Base-by-base conservation (phyloP, 768 basidiomycete species). In the Tephrocybe sp. region DNA sequence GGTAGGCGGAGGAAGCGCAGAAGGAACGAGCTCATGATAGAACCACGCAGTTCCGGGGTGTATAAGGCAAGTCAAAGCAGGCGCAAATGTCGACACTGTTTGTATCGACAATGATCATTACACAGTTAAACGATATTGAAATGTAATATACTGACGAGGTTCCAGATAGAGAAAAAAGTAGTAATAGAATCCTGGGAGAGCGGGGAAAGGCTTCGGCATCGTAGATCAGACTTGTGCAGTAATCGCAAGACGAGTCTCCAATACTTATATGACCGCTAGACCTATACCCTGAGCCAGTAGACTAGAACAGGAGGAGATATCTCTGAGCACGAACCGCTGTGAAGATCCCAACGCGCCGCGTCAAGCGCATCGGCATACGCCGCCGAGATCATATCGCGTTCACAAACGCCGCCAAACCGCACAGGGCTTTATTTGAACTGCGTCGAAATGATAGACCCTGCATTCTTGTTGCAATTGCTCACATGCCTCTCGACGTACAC, bases 21-120 rank as follows among this genome's bases (percentile, higher is more conserved):
- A 69, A 1, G 86, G 86, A 36, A 87, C 75, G 46, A 89, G 79
- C 53, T 84, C 73, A 57, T 79, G 72, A 59, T 84, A 78, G 56
- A 86, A 88, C 83, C 86, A 86, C 13, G 70, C 67, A 19, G 84
- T 70, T 12, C 87, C 85, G 7, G 84, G 83, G 50, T 68, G 75
- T 37, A 76, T 56, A 78, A 81, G 83, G 21, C 76, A 73, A 42
- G 65, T 66, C 31, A 74, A 40, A 5, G 62, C 65, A 27, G 73
- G 69, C 16, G 61, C 53, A 41, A 74, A 60, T 1, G 71, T 73
- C 16, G 73, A 70, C 9, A 70, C 73, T 74, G 50, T 5, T 24
- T 31, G 4, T 15, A 11, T 34, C 32, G 13, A 43, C 24, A 16
- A 27, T 21, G 22, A 35, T 16, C 24, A 30, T 6, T 41, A 22